These are phyloP conservation scores for Mycena olivaceomarginata DNA, from an alignment of 768 basidiomycete genomes.

Conservation along the genomic window DNA sequence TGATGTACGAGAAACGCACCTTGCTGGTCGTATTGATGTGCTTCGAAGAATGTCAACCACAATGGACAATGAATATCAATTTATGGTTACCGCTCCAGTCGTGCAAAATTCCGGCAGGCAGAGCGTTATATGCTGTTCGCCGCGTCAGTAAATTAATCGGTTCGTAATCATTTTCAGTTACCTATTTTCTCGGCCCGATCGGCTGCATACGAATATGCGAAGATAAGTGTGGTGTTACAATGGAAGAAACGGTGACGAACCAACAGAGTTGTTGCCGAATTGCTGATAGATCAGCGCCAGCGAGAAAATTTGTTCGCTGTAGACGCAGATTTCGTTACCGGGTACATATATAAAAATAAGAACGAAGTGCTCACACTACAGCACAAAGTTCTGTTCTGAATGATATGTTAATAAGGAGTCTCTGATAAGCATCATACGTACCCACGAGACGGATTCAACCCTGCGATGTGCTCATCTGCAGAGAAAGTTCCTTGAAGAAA, in stretches of 20 bases:
- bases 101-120: constrained; percentile 61
- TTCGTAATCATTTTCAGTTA: constrained; percentile 19
- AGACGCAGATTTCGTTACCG: background rate
- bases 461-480: constrained; percentile 64
- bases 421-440: constrained; percentile 37
- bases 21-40: constrained; percentile 67
- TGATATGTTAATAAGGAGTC: background rate
- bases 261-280: constrained; percentile 63
- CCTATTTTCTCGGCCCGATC: constrained; percentile 64
- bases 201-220: constrained; percentile 40
- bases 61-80: background rate
- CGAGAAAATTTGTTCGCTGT: constrained; percentile 66
- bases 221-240: background rate
- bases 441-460: constrained; percentile 65
- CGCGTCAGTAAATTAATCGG: background rate
- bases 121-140: constrained; percentile 60
- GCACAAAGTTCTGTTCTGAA: constrained; percentile 61
- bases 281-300: constrained; percentile 63
- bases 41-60: constrained; percentile 40
- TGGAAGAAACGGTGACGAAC: constrained; percentile 10
- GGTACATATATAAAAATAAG: background rate
- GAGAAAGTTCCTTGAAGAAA: constrained; percentile 58
- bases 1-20: constrained; percentile 43
- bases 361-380: constrained; percentile 56
- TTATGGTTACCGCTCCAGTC: constrained; percentile 59